A percentile compares a stretch with the other conserved stretches of the same genome.
Conservation (phyloP, 2,329 filamentous ascomycete species). For the Beauveria sp. region DNA sequence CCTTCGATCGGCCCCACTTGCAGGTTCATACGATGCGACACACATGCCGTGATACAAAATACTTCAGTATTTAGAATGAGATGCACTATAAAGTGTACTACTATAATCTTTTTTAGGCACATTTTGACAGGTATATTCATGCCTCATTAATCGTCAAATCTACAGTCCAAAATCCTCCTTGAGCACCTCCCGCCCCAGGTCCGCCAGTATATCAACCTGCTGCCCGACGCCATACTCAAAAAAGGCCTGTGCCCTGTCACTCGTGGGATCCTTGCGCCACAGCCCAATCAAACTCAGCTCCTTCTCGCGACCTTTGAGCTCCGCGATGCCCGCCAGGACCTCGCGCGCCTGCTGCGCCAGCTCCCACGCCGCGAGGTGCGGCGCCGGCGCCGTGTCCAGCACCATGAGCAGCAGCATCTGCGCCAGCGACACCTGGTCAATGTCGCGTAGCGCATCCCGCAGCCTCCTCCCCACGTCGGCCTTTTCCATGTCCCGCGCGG, state of each 20-base stretch:
- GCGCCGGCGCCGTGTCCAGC: constrained; percentile 32
- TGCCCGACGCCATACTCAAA: constrained; percentile 42
- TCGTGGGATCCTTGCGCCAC: constrained; percentile 36
- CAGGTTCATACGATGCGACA: neutral
- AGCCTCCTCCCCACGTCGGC: constrained; percentile 18
- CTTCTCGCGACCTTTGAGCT: constrained; percentile 36
- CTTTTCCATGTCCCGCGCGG: neutral
- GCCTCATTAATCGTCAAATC: neutral
- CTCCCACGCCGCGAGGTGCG: constrained; percentile 39
- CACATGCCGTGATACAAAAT: neutral
- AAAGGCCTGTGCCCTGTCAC: constrained; percentile 34
- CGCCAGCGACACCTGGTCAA: constrained; percentile 46
- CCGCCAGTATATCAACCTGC: constrained; percentile 39
- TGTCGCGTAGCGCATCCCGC: constrained; percentile 28
- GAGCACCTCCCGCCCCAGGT: constrained; percentile 29
- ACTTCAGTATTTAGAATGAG: too few relatives aligned
- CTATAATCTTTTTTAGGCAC: too few relatives aligned
- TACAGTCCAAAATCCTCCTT: constrained; percentile 3
- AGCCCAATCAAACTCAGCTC: constrained; percentile 35
- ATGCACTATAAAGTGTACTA: neutral
- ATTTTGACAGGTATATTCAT: neutral
- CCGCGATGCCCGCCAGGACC: constrained; percentile 42
- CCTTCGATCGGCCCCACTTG: neutral
- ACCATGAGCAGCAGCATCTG: constrained; percentile 46
- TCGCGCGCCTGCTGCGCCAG: constrained; percentile 35